Evolutionary conservation across 257 asterid genomes (phyloP).

Genomic region (Dorcoceras hygrometricum): DNA sequence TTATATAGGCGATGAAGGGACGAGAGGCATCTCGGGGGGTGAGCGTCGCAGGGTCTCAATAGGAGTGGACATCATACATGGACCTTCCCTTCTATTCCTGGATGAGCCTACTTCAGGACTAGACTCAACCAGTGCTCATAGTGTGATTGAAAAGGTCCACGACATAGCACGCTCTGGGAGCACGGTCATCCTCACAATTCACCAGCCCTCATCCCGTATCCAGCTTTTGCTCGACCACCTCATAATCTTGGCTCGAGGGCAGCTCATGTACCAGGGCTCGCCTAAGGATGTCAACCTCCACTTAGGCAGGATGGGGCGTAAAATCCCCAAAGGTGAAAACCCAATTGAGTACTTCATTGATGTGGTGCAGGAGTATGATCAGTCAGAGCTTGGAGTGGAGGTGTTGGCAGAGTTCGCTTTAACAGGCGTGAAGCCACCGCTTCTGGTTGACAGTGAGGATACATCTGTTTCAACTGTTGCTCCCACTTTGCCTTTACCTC

Average conservation of each 20-base stretch:
- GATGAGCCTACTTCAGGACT: constrained; percentile 92
- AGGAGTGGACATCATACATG: constrained; percentile 84
- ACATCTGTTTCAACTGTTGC: constrained; percentile 29
- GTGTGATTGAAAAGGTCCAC: constrained; percentile 77
- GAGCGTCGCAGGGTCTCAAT: constrained; percentile 87
- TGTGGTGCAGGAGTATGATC: constrained; percentile 77
- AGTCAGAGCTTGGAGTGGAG: constrained; percentile 66
- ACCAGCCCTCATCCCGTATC: constrained; percentile 80
- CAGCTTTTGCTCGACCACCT: constrained; percentile 69
- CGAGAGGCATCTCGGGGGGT: constrained; percentile 83
- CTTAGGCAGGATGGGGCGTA: constrained; percentile 53
- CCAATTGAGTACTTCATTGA: constrained; percentile 70
- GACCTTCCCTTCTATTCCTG: constrained; percentile 66
- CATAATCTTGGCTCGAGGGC: constrained; percentile 78
- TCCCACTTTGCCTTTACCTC: constrained; percentile 24
- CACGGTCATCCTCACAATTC: constrained; percentile 80
- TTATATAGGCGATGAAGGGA: constrained; percentile 91
- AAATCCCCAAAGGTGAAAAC: constrained; percentile 64
- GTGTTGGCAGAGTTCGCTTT: constrained; percentile 67
- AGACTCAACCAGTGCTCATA: constrained; percentile 86
- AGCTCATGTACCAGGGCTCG: constrained; percentile 84
- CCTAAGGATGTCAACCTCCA: constrained; percentile 67
- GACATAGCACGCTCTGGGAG: constrained; percentile 72
- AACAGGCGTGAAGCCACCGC: constrained; percentile 70
- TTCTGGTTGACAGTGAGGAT: constrained; percentile 30